A percentile compares a stretch with the other conserved stretches of the same genome.
Evolutionary conservation across 2,329 filamentous ascomycete genomes (phyloP).

Genomic region (Aspergillus caelatus): DNA sequence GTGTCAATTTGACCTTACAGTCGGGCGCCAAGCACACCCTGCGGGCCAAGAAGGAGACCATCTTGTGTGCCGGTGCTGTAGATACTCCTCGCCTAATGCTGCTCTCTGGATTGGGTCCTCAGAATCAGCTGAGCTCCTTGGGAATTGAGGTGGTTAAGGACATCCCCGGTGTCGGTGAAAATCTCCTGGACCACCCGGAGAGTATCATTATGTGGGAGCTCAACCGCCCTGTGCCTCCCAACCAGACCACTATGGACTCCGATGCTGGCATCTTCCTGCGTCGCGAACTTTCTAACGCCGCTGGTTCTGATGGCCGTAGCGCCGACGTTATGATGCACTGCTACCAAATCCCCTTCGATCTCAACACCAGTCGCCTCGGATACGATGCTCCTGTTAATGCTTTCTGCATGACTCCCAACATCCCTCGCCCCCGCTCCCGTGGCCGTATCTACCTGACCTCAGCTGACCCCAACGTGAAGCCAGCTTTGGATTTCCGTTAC

Average conservation of each 20-base stretch:
- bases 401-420: slow-evolving; percentile 94
- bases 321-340: slow-evolving; percentile 96
- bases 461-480: slow-evolving; percentile 74
- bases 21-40: slow-evolving; percentile 59
- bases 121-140: slow-evolving; percentile 54
- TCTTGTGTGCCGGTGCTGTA: slow-evolving; percentile 78
- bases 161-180: slow-evolving; percentile 65
- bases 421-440: slow-evolving; percentile 77
- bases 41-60: slow-evolving; percentile 71
- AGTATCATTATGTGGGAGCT: slow-evolving; percentile 76
- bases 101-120: slow-evolving; percentile 56
- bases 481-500: slow-evolving; percentile 84
- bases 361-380: slow-evolving; percentile 80
- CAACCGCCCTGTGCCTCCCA: slow-evolving; percentile 72
- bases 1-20: slow-evolving; percentile 70
- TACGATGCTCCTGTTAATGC: slow-evolving; percentile 73
- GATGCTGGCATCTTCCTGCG: slow-evolving; percentile 88
- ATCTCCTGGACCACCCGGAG: slow-evolving; percentile 67
- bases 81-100: slow-evolving; percentile 74
- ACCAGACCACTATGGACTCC: slow-evolving; percentile 89
- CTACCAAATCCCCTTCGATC: slow-evolving; percentile 90
- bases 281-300: slow-evolving; percentile 71
- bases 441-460: slow-evolving; percentile 78
- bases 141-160: slow-evolving; percentile 62
- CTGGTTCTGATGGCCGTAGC: slow-evolving; percentile 69